Base-by-base conservation (phyloP, 257 asterid species). In the Nicotiana undulata region DNA sequence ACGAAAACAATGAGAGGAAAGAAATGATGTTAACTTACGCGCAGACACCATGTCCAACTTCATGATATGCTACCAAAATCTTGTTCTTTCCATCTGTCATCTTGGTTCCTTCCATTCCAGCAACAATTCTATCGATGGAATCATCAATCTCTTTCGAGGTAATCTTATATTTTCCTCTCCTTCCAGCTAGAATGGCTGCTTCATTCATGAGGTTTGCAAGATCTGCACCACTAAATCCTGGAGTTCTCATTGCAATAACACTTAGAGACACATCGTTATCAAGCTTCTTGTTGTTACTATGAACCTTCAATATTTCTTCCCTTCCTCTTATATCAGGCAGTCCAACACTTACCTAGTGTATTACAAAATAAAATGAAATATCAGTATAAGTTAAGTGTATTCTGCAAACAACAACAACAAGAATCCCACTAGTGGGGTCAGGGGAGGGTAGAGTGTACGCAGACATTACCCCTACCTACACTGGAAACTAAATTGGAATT, bases 81-180 rank as follows among this genome's bases (percentile, higher is more conserved):
- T 90, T 90, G 92, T 84, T 90, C 85, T 89, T 92, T 26, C 93
- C 93, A 60, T 92, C 92, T 0, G 95, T 92, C 94, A 92, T 92
- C 61, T 67, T 76, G 40, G 97, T 90, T 81, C 95, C 97, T 65
- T 92, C 95, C 95, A 92, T 90, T 84, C 97, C 94, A 49, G 97
- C 97, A 4, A 90, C 90, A 61, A 92, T 89, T 6, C 95, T 85
- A 80, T 90, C 95, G 1, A 92, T 89, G 2, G 97, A 85, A 66
- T 90, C 94, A 15, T 90, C 94, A 0, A 90, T 88, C 81, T 89
- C 94, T 76, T 90, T 83, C 34, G 74, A 29, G 31, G 90, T 81
- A 34, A 92, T 82, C 58, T n/a, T 79, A 4, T 79, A 85, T 83
- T 85, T 89, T 55, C 97, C 97, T 86, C 93, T 84, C 58, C 94